Conservation (phyloP, 2,329 filamentous ascomycete species). For the Neofusicoccum cordaticola region DNA sequence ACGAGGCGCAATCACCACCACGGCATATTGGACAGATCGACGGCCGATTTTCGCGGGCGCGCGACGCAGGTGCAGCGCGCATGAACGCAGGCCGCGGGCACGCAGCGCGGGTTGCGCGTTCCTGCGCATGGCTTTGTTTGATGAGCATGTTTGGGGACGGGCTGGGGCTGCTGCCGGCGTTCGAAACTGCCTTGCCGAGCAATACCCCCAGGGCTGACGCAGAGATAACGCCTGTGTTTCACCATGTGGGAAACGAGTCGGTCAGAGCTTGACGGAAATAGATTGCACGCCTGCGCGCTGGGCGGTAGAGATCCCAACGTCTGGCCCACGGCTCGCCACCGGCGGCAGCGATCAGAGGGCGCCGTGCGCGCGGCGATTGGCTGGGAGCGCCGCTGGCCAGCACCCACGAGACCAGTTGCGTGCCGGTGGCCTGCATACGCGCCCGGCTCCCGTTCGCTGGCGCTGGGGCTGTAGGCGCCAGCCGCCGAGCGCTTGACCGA, state of each 20-base stretch:
- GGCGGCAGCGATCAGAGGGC: background rate
- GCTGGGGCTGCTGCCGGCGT: background rate
- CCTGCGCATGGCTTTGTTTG: background rate
- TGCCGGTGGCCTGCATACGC: background rate
- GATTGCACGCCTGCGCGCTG: background rate
- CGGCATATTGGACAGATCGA: background rate
- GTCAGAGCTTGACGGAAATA: background rate
- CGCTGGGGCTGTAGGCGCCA: too few relatives aligned
- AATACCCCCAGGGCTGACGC: constrained; percentile 1
- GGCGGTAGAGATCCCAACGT: background rate
- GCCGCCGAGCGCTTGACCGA: background rate
- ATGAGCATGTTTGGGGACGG: background rate
- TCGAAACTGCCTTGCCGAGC: background rate
- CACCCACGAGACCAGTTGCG: background rate
- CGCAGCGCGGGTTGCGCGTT: background rate
- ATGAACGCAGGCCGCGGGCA: background rate
- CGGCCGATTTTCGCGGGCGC: background rate
- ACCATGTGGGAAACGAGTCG: constrained; percentile 1
- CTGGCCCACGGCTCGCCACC: background rate
- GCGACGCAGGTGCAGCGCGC: background rate
- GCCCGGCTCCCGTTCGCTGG: background rate
- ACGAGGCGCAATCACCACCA: constrained; percentile 10
- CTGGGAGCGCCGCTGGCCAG: background rate
- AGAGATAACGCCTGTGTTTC: background rate
- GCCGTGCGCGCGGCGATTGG: background rate